These are phyloP conservation scores for Aspergillus indologenus DNA, from an alignment of 495 filamentous ascomycete species.

Conservation along the genomic window DNA sequence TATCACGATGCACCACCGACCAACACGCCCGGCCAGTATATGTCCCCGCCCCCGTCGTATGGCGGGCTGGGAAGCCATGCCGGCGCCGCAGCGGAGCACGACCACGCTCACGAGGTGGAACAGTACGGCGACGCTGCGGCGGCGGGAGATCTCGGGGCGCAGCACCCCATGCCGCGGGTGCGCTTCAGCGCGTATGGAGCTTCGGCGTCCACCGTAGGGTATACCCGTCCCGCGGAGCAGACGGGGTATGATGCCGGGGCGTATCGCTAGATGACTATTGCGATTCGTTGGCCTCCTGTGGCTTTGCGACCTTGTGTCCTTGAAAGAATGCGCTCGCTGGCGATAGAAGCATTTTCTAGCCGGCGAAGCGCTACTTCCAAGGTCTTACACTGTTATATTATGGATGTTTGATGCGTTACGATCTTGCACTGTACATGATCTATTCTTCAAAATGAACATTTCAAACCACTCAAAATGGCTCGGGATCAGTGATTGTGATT, in stretches of 20 bases:
- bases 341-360: too few relatives aligned
- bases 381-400: too few relatives aligned
- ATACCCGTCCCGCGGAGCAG: slow-evolving; percentile 24
- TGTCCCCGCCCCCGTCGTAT: slow-evolving; percentile 17
- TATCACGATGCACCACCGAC: slow-evolving; percentile 1
- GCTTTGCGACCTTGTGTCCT: not conserved
- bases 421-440: slow-evolving; percentile 9
- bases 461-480: too few relatives aligned
- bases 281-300: not conserved
- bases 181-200: slow-evolving; percentile 24
- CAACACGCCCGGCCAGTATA: not conserved
- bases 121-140: slow-evolving; percentile 30
- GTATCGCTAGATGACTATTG: slow-evolving; percentile 25
- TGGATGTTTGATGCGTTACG: slow-evolving; percentile 15
- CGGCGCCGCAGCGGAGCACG: slow-evolving; percentile 16
- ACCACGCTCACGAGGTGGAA: slow-evolving; percentile 28
- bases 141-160: slow-evolving; percentile 6
- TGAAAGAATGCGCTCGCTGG: too few relatives aligned
- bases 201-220: slow-evolving; percentile 4
- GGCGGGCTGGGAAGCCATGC: not conserved
- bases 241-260: slow-evolving; percentile 37
- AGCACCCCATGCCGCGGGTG: slow-evolving; percentile 14
- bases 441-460: not conserved
- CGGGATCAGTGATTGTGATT: too few relatives aligned
- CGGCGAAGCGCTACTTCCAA: too few relatives aligned